Evolutionary conservation across 2,329 filamentous ascomycete species (phyloP), one percentile per base, ranked within the genome.

Genomic region (Emmonsiellopsis sp.): DNA sequence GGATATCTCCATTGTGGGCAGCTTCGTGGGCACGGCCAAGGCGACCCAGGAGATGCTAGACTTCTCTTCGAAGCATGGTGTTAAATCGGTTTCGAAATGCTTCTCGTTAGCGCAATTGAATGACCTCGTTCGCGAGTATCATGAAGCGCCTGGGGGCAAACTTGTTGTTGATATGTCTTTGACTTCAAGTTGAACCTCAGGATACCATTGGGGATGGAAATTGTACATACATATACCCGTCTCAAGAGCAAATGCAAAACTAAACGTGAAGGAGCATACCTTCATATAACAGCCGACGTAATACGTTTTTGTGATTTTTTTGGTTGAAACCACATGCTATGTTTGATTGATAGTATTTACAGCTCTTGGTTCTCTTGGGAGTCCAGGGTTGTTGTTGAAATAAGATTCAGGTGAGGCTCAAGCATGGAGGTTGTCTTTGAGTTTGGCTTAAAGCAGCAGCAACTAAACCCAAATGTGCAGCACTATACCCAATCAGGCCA

Each of bases 101-200:
- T 61, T 56, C 53, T 50, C 57, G 21, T 55, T 61, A 32, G 55
- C 57, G 17, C 52, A 53, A 33, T 44, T 63, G 47, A 63, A 62
- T 48, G 58, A 56, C 17, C 47, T 63, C 48, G 61, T 62, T 5
- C 54, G 57, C 42, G 53, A 56, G 13, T 60, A 57, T 49, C 50
- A 59, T 11, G 42, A 52, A 37, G 59, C 56, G 13, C 32, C 42
- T 13, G 49, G 55, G 9, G 61, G 58, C 13, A 62, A 61, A 44
- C 42, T 58, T 36, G 54, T 58, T 14, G 42, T 54, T 17, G 52
- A 57, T 32, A 48, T 54, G 44, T 48, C 44, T 7, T 14, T 48
- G 44, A 34, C 11, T 33, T 34, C 17, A 49, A 37, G 33, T 49
- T 27, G 13, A 14, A 9, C 33, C 7, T 13, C 4, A 14, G 40